Evolutionary conservation across 805 yeast genomes (phyloP).

Genomic region (Barnettozyma populi): DNA sequence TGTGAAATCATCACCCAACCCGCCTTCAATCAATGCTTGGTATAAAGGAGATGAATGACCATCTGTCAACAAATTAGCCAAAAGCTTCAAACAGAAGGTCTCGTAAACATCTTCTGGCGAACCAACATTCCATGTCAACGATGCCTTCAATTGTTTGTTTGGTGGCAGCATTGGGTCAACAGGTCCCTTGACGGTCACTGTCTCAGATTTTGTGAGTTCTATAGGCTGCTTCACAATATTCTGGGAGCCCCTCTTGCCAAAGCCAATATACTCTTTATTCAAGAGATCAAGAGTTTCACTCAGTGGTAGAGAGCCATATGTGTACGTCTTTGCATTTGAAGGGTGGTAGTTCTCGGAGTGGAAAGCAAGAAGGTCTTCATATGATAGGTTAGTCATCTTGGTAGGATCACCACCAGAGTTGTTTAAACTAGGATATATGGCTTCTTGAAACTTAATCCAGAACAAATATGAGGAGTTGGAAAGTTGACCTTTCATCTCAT

Average conservation of each 20-base stretch:
- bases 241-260: slow-evolving; percentile 47
- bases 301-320: slow-evolving; percentile 79
- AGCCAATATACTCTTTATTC: slow-evolving; percentile 42
- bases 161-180: slow-evolving; percentile 68
- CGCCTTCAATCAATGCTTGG: slow-evolving; percentile 79
- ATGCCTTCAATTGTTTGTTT: slow-evolving; percentile 69
- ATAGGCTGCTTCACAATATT: slow-evolving; percentile 22
- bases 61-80: slow-evolving; percentile 69
- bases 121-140: slow-evolving; percentile 87
- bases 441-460: slow-evolving; percentile 78
- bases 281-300: slow-evolving; percentile 53
- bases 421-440: slow-evolving; percentile 77
- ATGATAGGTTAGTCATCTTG: slow-evolving; percentile 64
- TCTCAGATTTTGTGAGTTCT: slow-evolving; percentile 29
- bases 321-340: slow-evolving; percentile 77
- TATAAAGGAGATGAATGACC: slow-evolving; percentile 92
- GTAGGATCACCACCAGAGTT: slow-evolving; percentile 95
- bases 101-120: slow-evolving; percentile 62
- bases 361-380: slow-evolving; percentile 73
- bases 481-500: slow-evolving; percentile 97
- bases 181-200: slow-evolving; percentile 59
- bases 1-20: slow-evolving; percentile 78
- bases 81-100: slow-evolving; percentile 64
- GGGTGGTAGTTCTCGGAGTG: slow-evolving; percentile 82
- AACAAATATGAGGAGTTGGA: slow-evolving; percentile 82